Evolutionary conservation across 2,329 filamentous ascomycete species (phyloP).

Genomic region (Mariannaea sp.): DNA sequence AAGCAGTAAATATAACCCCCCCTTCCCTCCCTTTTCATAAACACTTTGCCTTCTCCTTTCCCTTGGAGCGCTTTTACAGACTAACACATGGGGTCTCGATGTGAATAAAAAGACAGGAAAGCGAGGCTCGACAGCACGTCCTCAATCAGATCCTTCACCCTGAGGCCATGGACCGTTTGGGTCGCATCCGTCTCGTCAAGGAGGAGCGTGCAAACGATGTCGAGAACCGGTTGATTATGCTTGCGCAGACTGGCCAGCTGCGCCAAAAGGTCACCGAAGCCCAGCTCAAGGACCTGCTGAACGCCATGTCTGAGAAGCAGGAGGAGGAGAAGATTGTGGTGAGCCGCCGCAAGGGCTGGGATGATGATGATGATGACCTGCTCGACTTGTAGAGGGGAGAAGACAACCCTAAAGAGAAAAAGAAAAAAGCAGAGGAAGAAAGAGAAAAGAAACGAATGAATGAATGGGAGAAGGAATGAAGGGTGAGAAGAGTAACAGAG

Average conservation of each 20-base stretch:
- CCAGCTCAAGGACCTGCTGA: conserved; percentile 90
- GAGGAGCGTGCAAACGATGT: conserved; percentile 87
- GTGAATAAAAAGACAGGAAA: conserved; percentile 56
- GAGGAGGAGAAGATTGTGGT: conserved; percentile 87
- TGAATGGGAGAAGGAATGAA: no score
- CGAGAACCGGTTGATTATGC: conserved; percentile 90
- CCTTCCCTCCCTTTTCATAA: background rate
- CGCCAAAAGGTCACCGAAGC: conserved; percentile 86
- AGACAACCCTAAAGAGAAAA: background rate
- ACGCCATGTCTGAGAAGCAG: conserved; percentile 79
- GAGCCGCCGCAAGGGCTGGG: conserved; percentile 78
- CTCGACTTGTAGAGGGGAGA: conserved; percentile 58
- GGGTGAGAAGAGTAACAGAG: no score
- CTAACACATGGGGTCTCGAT: no score
- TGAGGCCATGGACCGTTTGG: conserved; percentile 88
- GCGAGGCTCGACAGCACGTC: conserved; percentile 75
- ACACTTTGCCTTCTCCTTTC: background rate
- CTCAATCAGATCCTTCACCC: conserved; percentile 93
- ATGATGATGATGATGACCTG: conserved; percentile 83
- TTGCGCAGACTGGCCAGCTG: conserved; percentile 87
- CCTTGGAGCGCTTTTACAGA: no score
- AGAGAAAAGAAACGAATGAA: no score
- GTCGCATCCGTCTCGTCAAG: conserved; percentile 94
- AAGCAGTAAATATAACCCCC: conserved; percentile 31
- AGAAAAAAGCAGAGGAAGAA: no score